Evolutionary conservation across 495 filamentous ascomycete species (phyloP), one percentile per base, ranked within the genome.

Genomic region (Rostrohypoxylon terebratum): DNA sequence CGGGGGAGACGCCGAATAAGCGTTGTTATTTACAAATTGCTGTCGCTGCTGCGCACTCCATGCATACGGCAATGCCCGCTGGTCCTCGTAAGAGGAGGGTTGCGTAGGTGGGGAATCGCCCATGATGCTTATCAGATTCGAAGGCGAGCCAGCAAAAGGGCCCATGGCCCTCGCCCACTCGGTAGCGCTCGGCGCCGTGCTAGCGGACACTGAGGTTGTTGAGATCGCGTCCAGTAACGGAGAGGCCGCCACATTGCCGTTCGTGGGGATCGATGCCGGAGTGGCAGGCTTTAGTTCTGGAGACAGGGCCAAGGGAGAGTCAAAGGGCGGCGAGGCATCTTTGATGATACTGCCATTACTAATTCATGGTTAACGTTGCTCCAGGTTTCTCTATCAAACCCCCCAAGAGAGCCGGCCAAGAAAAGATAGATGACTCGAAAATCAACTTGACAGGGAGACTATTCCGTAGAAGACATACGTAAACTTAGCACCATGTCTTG

Each of bases 21-120:
- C 79, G 36, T 83, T 75, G 48, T 77, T 71, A 48, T 80, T 78
- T 16, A 70, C 75, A 63, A 75, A 72, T 31, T 81, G 78, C 44
- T 81, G 76, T 36, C 82, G 66, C 14, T 77, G 73, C 59, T 76
- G 71, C 28, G 79, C 77, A 42, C 76, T 78, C 83, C 82, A 85
- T 38, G 79, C 78, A 38, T 83, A 82, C 33, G 80, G 69, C 45
- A 83, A 61, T 0, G 81, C 77, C 33, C 83, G 77, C 16, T 77
- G 73, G 59, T 87, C 85, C 57, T 88, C 84, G 61, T 87, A 87
- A 0, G 86, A 88, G 1, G 86, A 88, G 7, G 84, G 84, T 28
- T 81, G 79, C 14, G 82, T 85, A 2, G 86, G 85, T 42, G 86
- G 84, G 0, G 85, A 87, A 69, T 88, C 86, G 55, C 84, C 84